Base-by-base conservation (phyloP, 257 asterid genomes). In the Anisodus tanguticus region DNA sequence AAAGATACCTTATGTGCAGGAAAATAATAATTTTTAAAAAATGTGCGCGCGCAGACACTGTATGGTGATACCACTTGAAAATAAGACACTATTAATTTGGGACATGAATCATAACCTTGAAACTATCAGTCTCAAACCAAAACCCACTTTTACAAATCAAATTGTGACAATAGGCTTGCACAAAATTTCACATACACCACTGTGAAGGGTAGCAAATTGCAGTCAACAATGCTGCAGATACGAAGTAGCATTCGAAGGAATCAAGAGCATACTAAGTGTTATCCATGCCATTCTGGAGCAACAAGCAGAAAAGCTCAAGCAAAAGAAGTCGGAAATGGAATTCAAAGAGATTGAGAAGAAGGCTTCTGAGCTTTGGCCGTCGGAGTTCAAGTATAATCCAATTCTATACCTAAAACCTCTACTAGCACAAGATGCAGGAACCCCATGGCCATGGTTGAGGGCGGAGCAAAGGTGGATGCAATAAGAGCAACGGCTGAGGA, bases 291-390 rank as follows among this genome's bases (percentile, higher is more conserved):
- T 93, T 53, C 94, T 93, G 15, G 90, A 90, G 79, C 97, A 96
- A 83, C 98, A 93, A 88, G 90, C 88, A 0, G 98, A 92, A 47
- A 97, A 94, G 67, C 97, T 90, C 84, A 93, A 91, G 84, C 98
- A 91, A 79, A 96, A 92, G 91, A 93, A 87, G 87, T 87, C 92
- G 0, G 95, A 92, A 41, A 86, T 87, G 4, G 91, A 91, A 13
- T 91, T 92, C 81, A 94, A 90, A 88, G 97, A 93, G 89, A 94
- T 93, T 2, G 98, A 93, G 86, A 96, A 91, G 92, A 94, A 91
- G 83, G 88, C 86, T 0, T 88, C 84, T 8, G 93, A 94, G 91
- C 92, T 96, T 17, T 87, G 95, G 55, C 85, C 92, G 1, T 64
- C 94, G 15, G 98, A 92, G 90, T 84, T 85, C 47, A 95, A 92